Evolutionary conservation across 768 basidiomycete genomes (phyloP), one percentile per base, ranked within the genome.

Genomic region (Calocera cornea): DNA sequence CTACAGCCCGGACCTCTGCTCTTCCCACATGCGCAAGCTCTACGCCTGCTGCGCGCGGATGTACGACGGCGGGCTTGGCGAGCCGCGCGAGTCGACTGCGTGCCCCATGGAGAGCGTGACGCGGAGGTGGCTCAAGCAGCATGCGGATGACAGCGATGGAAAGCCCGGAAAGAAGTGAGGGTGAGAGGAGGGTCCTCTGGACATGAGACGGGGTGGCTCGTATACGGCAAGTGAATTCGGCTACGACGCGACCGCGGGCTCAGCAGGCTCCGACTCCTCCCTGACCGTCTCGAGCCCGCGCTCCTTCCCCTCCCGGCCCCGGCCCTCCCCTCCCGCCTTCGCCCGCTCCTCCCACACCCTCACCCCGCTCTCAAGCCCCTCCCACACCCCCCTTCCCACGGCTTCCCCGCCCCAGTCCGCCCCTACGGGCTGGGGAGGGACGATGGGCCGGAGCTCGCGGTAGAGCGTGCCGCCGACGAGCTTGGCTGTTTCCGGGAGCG

Each of bases 381-480:
- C 90, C 90, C 90, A 92, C 1, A 91, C 70, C 1, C 63, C 67
- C 41, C 68, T 2, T 14, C 71, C 71, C 19, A 71, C 68, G 31
- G 80, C 74, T 74, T 89, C 87, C 0, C 89, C 87, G 16, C 89
- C 89, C 29, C 86, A 54, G 19, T 34, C 24, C 12, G 27, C 79
- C n/a, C n/a, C n/a, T 69, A 91, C 88, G 2, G 82, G 83, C 71
- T 89, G 88, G 68, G 88, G 86, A 2, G 68, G 64, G 31, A 72
- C 22, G 47, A 70, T 66, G 22, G 44, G 17, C 10, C 14, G 41
- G 65, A 16, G 40, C 17, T 71, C 70, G 16, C 66, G 64, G 38
- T 69, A 70, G 41, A 72, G 65, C 47, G 36, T 22, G 29, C 67
- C 66, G 7, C 47, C 44, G 36, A 41, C 29, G 22, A 67, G 65